Evolutionary conservation across 1,139 yeast genomes (phyloP).

Genomic region (Ashbya aceris): DNA sequence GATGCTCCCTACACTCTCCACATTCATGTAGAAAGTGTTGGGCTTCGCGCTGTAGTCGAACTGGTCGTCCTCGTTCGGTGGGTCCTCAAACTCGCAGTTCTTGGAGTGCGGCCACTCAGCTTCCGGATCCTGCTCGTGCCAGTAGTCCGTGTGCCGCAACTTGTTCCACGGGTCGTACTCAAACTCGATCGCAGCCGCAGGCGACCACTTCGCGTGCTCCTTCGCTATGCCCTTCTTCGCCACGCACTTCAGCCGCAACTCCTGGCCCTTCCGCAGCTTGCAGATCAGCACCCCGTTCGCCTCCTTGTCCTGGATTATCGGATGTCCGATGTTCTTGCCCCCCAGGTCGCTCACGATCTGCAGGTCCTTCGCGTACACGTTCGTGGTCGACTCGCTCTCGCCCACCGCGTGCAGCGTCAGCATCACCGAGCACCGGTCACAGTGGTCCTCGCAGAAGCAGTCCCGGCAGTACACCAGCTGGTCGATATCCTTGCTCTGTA

Average conservation of each 20-base stretch:
- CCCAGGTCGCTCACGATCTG: conserved; percentile 40
- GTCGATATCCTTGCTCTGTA: conserved; percentile 78
- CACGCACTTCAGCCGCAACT: conserved; percentile 76
- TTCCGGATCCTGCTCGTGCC: conserved; percentile 88
- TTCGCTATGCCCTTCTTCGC: conserved; percentile 98
- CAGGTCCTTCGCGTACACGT: conserved; percentile 82
- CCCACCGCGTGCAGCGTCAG: conserved; percentile 80
- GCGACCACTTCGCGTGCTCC: conserved; percentile 98
- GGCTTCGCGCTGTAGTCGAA: conserved; percentile 85
- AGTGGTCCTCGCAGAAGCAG: conserved; percentile 96
- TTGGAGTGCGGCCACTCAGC: conserved; percentile 88
- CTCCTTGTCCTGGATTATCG: conserved; percentile 70
- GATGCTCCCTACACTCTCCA: conserved; percentile 86
- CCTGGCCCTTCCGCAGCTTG: conserved; percentile 89
- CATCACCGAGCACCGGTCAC: conserved; percentile 88
- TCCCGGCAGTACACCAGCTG: conserved; percentile 76
- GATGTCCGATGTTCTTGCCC: conserved; percentile 56
- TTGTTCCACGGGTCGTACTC: conserved; percentile 99
- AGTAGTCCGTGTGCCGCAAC: conserved; percentile 85
- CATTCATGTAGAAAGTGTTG: conserved; percentile 69
- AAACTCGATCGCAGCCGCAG: conserved; percentile 93
- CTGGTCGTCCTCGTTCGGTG: conserved; percentile 78
- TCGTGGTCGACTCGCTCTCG: conserved; percentile 79
- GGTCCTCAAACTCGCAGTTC: conserved; percentile 94
- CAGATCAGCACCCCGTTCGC: conserved; percentile 81